A percentile compares a stretch with the other conserved stretches of the same genome.
Evolutionary conservation across 306 rosid species (phyloP).

Genomic region (Quercus robur): DNA sequence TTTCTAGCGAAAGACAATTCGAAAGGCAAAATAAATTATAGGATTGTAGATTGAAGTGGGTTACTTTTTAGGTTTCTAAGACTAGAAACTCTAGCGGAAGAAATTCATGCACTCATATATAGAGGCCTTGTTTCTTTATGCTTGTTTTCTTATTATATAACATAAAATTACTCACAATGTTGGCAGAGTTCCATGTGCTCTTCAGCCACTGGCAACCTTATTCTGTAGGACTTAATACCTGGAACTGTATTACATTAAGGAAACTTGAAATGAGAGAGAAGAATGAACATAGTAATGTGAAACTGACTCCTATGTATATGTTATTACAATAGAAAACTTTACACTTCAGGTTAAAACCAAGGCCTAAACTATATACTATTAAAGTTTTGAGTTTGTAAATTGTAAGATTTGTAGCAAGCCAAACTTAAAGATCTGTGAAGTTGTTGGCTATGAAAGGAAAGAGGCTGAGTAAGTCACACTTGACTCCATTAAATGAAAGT

Average conservation of each 20-base stretch:
- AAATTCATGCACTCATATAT: background rate
- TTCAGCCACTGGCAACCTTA: no score
- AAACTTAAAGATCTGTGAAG: background rate
- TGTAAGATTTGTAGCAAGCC: background rate
- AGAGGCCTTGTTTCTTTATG: no score
- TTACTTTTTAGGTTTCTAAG: no score
- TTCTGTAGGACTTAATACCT: no score
- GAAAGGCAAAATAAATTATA: no score
- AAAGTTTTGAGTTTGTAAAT: background rate
- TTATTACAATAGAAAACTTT: background rate
- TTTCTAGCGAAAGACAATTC: no score
- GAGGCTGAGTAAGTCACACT: background rate
- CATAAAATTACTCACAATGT: no score
- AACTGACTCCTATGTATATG: background rate
- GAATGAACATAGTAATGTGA: background rate
- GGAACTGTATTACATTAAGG: no score
- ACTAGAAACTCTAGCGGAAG: background rate
- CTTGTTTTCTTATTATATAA: no score
- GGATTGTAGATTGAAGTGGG: no score
- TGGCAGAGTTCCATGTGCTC: no score
- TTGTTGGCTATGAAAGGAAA: background rate
- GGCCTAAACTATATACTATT: background rate
- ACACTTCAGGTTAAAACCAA: background rate
- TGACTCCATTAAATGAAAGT: background rate
- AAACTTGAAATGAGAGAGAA: no score